Conservation (phyloP, 2,329 filamentous ascomycete genomes). For the Pseudocercospora eumusae region DNA sequence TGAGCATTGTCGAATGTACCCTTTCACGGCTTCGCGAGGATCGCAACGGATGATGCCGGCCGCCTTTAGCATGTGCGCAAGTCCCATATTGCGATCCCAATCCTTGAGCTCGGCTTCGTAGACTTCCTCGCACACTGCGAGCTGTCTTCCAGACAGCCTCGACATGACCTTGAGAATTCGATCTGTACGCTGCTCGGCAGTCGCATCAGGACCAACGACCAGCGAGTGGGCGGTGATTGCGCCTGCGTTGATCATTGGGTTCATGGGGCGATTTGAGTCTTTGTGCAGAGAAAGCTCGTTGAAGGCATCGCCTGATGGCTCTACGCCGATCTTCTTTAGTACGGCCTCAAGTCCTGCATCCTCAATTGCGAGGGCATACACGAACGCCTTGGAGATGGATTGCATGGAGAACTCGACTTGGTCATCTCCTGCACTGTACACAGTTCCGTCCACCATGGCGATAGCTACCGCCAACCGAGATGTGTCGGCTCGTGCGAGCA, state of each 20-base stretch:
- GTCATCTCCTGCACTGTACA: not conserved
- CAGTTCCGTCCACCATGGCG: not conserved
- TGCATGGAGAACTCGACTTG: not conserved
- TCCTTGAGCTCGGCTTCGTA: not conserved
- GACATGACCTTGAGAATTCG: conserved; percentile 43
- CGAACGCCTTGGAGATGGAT: not conserved
- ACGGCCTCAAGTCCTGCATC: not conserved
- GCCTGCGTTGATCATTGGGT: conserved; percentile 24
- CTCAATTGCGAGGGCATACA: not conserved
- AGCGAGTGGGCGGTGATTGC: conserved; percentile 32
- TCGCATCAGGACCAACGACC: conserved; percentile 34
- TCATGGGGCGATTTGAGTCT: not conserved
- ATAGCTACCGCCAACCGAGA: not conserved
- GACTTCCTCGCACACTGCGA: conserved; percentile 19
- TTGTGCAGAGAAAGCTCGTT: not conserved
- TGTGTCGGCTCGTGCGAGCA: not conserved
- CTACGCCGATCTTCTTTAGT: not conserved
- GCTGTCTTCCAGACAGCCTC: conserved; percentile 41
- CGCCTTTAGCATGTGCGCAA: not conserved
- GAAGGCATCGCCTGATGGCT: not conserved
- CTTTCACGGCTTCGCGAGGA: not conserved
- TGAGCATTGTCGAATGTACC: not conserved
- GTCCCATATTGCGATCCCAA: not conserved
- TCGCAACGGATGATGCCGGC: not conserved
- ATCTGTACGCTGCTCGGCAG: conserved; percentile 41